Base-by-base conservation (phyloP, 176 grass and related monocot genomes). In the Triticum timopheevii region DNA sequence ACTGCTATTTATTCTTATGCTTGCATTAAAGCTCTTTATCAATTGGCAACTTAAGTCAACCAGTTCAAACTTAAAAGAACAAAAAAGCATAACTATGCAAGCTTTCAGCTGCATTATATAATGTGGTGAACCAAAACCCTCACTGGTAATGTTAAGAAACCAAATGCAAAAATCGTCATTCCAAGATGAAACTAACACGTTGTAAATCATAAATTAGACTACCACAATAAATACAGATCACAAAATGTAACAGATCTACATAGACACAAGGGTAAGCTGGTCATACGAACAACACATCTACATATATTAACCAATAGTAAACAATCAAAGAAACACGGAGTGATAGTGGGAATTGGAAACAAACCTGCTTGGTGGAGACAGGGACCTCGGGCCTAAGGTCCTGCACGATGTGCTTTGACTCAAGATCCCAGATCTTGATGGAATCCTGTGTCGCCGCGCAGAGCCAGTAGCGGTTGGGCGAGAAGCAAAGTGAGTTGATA, bases 371-470 rank as follows among this genome's bases (percentile, higher is more conserved):
- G 69, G 92, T 98, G 81, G 86, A 61, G 80, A 84, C 13, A 2
- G 81, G 61, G 5, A 84, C 45, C 7, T 98, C 96, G 11, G 92
- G 91, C 91, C 84, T 98, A 20, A 98, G 93, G 34, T 98, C 96
- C 84, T 98, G 93, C 62, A 98, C 96, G 23, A 95, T 78, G 66
- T 87, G 94, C 88, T 98, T 98, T 42, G 91, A 94, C 54, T 98
- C 96, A 25, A 98, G 96, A 50, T 98, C 96, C 96, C 96, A 98
- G 85, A 98, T 95, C 88, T 94, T 98, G 38, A 98, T 92, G 28
- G 91, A 90, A 3, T 98, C 94, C 84, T 95, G 84, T 7, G 96
- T 98, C 0, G 96, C 96, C 1, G 96, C 96, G 7, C 96, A 95
- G 17, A 98, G 81, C 96, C 96, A 98, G 81, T 98, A 98, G 50